phyloP scores from a whole-genome alignment of 768 basidiomycete genomes.

The Rhodotorula toruloides region DNA sequence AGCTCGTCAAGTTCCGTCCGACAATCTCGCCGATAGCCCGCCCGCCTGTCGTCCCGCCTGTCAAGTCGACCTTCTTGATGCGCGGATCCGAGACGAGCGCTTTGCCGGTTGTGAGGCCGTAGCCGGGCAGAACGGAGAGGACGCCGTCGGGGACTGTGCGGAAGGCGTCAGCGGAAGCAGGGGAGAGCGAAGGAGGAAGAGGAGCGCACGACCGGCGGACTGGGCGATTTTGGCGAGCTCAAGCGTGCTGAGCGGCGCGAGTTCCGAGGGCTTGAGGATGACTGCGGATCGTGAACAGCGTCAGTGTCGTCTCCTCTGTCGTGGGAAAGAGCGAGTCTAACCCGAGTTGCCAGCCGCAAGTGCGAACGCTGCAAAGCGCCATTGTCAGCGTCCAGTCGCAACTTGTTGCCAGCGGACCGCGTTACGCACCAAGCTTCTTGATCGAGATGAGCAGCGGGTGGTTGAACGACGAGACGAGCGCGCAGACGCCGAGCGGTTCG shows the following conservation, averaged over 20 bases:
- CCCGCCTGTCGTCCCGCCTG: slow-evolving; percentile 62
- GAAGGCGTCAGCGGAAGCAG: background rate
- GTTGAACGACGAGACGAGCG: slow-evolving; percentile 72
- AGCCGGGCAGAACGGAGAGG: slow-evolving; percentile 68
- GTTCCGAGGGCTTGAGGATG: slow-evolving; percentile 48
- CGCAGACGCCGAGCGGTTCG: slow-evolving; percentile 79
- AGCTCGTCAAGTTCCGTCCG: slow-evolving; percentile 66
- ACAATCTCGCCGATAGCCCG: slow-evolving; percentile 67
- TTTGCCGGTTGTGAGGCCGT: slow-evolving; percentile 61
- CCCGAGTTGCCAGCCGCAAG: slow-evolving; percentile 26
- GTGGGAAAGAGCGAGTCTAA: slow-evolving; percentile 51
- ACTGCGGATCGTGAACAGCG: background rate
- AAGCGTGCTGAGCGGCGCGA: slow-evolving; percentile 72
- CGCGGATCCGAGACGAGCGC: slow-evolving; percentile 61
- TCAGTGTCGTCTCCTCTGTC: slow-evolving; percentile 39
- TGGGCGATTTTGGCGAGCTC: slow-evolving; percentile 65
- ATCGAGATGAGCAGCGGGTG: slow-evolving; percentile 82
- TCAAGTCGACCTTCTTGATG: slow-evolving; percentile 76
- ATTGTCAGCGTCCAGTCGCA: too few relatives aligned
- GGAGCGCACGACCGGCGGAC: slow-evolving; percentile 60
- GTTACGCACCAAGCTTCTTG: slow-evolving; percentile 65
- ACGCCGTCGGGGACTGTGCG: slow-evolving; percentile 71
- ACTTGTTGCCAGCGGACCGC: too few relatives aligned
- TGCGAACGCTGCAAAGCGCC: background rate
- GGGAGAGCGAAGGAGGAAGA: background rate